Evolutionary conservation across 495 filamentous ascomycete species (phyloP).

Genomic region (Hypoxylon rickii): DNA sequence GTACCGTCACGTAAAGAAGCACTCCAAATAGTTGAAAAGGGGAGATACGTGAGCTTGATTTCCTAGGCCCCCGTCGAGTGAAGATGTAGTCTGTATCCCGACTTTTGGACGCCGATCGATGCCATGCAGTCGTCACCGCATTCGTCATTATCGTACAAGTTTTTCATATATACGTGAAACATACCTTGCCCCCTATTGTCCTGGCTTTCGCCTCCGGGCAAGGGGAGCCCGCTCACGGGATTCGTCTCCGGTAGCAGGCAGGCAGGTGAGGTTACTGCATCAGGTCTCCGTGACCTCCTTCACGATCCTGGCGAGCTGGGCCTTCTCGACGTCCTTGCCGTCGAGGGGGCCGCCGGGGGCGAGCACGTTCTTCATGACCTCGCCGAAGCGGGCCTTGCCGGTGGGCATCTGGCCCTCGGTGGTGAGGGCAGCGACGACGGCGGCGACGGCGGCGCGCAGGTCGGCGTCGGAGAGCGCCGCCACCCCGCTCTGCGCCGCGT

Average conservation of each 20-base stretch:
- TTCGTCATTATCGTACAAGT: slow-evolving; percentile 10
- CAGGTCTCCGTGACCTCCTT: slow-evolving; percentile 30
- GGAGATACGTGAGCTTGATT: background rate
- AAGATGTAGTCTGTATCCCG: slow-evolving; percentile 17
- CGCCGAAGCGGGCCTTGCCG: slow-evolving; percentile 20
- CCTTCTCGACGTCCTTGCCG: slow-evolving; percentile 46
- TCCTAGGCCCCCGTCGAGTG: slow-evolving; percentile 15
- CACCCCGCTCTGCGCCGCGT: slow-evolving; percentile 50
- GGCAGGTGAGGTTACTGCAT: too few species aligned
- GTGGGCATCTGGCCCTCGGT: slow-evolving; percentile 33
- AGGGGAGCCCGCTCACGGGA: too few species aligned
- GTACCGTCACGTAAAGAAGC: too few species aligned
- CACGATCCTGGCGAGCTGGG: slow-evolving; percentile 37
- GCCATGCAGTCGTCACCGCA: slow-evolving; percentile 3
- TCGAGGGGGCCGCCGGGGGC: slow-evolving; percentile 42
- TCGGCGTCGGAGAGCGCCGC: slow-evolving; percentile 46
- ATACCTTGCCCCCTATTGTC: background rate
- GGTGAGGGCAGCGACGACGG: slow-evolving; percentile 40
- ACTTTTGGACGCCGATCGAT: slow-evolving; percentile 13
- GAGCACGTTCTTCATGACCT: slow-evolving; percentile 46
- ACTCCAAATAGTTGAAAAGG: background rate
- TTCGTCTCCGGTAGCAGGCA: too few species aligned
- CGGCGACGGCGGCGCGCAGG: slow-evolving; percentile 43
- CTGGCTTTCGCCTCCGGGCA: too few species aligned
- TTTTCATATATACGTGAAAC: background rate